These are phyloP conservation scores for Schrenkiella parvula DNA, from an alignment of 345 rosid genomes.

Conservation along the genomic window DNA sequence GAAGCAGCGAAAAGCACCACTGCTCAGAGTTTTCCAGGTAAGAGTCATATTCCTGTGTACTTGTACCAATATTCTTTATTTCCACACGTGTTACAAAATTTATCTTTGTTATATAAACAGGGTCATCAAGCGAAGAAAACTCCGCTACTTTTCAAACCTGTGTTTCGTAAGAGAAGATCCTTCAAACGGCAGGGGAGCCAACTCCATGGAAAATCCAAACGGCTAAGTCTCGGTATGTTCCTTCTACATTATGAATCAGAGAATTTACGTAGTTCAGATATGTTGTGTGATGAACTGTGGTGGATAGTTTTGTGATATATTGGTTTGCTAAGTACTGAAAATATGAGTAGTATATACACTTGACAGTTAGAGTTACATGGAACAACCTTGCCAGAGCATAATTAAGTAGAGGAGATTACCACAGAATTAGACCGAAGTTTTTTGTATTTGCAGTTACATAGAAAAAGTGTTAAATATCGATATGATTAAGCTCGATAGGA, in stretches of 20 bases:
- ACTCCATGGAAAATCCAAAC: constrained; percentile 68
- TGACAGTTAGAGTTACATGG: not conserved
- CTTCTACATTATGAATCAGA: not conserved
- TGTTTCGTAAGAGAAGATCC: constrained; percentile 70
- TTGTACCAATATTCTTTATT: not conserved
- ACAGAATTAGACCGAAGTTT: not conserved
- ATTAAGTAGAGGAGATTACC: constrained; percentile 10
- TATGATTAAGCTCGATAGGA: not conserved
- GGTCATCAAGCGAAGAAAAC: constrained; percentile 58
- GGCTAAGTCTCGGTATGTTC: constrained; percentile 48
- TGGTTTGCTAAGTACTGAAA: constrained; percentile 5
- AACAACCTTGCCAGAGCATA: not conserved
- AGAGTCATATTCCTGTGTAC: not conserved
- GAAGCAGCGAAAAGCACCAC: constrained; percentile 57
- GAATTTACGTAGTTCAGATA: not conserved
- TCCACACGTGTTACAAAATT: not conserved
- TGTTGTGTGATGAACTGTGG: not conserved
- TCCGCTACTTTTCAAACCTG: constrained; percentile 51
- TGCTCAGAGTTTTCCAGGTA: constrained; percentile 91
- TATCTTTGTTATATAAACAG: constrained; percentile 38
- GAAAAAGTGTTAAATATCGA: not conserved
- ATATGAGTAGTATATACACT: not conserved
- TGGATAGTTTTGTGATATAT: not conserved
- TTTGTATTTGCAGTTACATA: too few relatives aligned
- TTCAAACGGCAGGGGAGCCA: constrained; percentile 69